Base-by-base conservation (phyloP, 345 rosid genomes). In the Tarenaya hassleriana region DNA sequence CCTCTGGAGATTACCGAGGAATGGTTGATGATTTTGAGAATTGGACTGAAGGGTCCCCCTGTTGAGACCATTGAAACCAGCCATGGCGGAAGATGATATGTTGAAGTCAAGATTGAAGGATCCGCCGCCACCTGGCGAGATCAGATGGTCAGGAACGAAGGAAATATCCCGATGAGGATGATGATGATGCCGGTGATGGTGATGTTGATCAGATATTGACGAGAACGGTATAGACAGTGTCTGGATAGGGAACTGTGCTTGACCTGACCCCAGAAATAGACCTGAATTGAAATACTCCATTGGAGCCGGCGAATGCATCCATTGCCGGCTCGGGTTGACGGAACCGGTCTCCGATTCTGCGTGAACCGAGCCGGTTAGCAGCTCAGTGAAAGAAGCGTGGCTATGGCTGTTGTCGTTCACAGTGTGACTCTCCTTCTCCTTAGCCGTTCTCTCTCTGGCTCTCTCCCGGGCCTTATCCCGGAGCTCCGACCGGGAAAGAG, bases 41-140 rank as follows among this genome's bases (percentile, higher is more conserved):
- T 92, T 92, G 98, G 98, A 92, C 98, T 92, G 98, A 92, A 92
- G 98, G 98, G 98, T 85, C 97, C 98, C 97, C 98, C 98, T 88
- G 50, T 85, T 83, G 82, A 77, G 77, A 74, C 88, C 95, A 75
- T 78, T 75, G 73, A 79, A 80, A 75, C 79, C 72, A 82, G 80
- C 72, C 38, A 48, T 33, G 52, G 64, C 54, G 70, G 70, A 66
- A 49, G 96, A 66, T 27, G 96, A 77, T 61, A 88, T 81, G 4
- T 86, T 81, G 79, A 88, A 92, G 71, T 84, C 84, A 4, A 87
- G 86, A 56, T 79, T 84, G 50, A 83, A 81, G 37, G 77, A 83
- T 77, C 82, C 55, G 56, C 66, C 69, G 52, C 70, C 54, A 85
- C 61, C 43, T 41, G 65, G 61, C 41, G 92, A 85, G 17, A 82